Evolutionary conservation across 2,329 filamentous ascomycete species (phyloP).

Genomic region (Mycosphaerella sp.): DNA sequence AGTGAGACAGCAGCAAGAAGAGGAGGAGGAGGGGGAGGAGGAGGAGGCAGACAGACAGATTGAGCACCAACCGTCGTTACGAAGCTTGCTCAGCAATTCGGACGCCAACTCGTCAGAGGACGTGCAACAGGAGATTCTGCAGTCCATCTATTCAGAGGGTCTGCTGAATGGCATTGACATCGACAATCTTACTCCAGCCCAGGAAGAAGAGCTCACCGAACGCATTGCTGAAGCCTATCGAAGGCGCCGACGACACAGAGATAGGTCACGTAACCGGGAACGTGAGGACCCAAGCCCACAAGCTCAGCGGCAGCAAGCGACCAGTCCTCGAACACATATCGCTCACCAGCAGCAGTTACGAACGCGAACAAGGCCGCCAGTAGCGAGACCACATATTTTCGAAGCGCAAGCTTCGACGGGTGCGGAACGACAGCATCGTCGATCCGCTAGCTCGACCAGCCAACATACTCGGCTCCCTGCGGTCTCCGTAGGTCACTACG

Average conservation of each 20-base stretch:
- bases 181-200: slow-evolving; percentile 73
- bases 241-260: slow-evolving; percentile 59
- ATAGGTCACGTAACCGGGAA: slow-evolving; percentile 27
- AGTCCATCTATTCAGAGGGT: slow-evolving; percentile 83
- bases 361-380: slow-evolving; percentile 35
- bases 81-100: slow-evolving; percentile 74
- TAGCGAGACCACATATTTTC: slow-evolving; percentile 44
- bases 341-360: slow-evolving; percentile 26
- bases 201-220: slow-evolving; percentile 85
- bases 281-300: neutral
- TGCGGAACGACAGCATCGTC: slow-evolving; percentile 28
- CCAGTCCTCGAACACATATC: slow-evolving; percentile 2
- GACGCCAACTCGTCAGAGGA: slow-evolving; percentile 69
- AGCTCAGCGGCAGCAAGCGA: neutral
- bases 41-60: slow-evolving; percentile 38
- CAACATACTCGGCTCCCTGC: slow-evolving; percentile 13
- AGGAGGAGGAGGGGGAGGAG: neutral
- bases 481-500: slow-evolving; percentile 19
- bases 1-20: slow-evolving; percentile 20
- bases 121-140: slow-evolving; percentile 79
- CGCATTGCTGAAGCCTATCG: slow-evolving; percentile 85
- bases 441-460: slow-evolving; percentile 41
- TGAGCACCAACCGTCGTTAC: slow-evolving; percentile 82
- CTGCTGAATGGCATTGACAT: slow-evolving; percentile 82
- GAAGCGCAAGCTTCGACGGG: slow-evolving; percentile 34